Base-by-base conservation (phyloP, 768 basidiomycete genomes). In the Sutorius australiensis region DNA sequence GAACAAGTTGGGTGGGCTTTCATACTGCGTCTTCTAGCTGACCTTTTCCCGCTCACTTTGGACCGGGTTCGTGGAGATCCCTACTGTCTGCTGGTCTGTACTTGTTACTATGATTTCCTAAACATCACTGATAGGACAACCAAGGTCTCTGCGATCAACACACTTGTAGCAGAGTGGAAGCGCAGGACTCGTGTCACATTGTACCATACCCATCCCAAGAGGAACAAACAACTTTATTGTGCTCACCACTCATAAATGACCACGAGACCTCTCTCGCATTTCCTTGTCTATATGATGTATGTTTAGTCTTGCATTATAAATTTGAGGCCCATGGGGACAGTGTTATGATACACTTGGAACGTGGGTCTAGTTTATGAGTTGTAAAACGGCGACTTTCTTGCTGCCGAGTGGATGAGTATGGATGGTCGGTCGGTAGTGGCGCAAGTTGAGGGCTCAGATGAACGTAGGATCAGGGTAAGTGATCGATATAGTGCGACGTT, bases 401-500 rank as follows among this genome's bases (percentile, higher is more conserved):
- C 50, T 53, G 32, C 37, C 47, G 36, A 41, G 45, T 28, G 39
- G 37, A 46, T 61, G 34, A 54, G 45, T 66, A 54, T 46, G 42
- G 42, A 37, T 53, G 31, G 46, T 55, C 34, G 48, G 46, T 48
- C 46, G 37, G 32, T 55, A 51, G 48, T 33, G 34, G 47, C 48
- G 50, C 37, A 21, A 28, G 30, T 36, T 7, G 37, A 21, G 43
- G 37, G 37, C 50, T 55, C 50, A 34, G 31, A 33, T 32, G 34
- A 45, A 43, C 45, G 46, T 48, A 42, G 40, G 33, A 43, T 69
- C 50, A 71, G 37, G 80, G 80, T 48, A 84, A 70, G 53, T 70
- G 65, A 63, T 92, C 89, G 63, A 92, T 89, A 67, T 86, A 88
- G 60, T 80, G 73, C 37, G 85, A 80, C 30, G 82, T 83, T 60